Evolutionary conservation across 2,329 filamentous ascomycete species (phyloP).

Genomic region (Pyrenochaeta sp.): DNA sequence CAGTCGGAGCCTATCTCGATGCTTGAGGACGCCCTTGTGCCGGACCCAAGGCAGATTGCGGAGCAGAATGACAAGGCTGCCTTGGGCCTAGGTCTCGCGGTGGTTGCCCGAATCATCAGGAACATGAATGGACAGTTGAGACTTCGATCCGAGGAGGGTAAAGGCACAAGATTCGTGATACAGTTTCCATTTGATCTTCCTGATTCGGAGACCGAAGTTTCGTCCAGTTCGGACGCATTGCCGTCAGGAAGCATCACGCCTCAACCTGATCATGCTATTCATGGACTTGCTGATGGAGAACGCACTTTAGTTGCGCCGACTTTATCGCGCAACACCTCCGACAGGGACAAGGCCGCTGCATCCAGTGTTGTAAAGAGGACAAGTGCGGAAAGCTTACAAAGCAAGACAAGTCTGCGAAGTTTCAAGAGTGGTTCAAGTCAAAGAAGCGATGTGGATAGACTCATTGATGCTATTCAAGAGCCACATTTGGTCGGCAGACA

Average conservation of each 20-base stretch:
- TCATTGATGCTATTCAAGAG: conserved; percentile 76
- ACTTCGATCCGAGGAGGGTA: conserved; percentile 82
- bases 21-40: conserved; percentile 43
- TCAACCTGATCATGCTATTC: conserved; percentile 14
- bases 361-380: conserved; percentile 23
- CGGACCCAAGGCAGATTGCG: conserved; percentile 41
- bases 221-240: conserved; percentile 2
- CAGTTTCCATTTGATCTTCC: conserved; percentile 78
- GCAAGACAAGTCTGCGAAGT: conserved; percentile 60
- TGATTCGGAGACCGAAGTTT: conserved; percentile 35
- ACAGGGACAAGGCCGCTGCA: conserved; percentile 2
- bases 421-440: conserved; percentile 57
- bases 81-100: conserved; percentile 82
- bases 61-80: conserved; percentile 56
- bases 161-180: conserved; percentile 83
- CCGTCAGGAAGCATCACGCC: conserved; percentile 34
- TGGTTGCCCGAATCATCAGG: conserved; percentile 85
- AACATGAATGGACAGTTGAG: conserved; percentile 91
- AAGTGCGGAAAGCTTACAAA: conserved; percentile 58
- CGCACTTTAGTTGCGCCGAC: conserved; percentile 65
- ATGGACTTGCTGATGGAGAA: conserved; percentile 56
- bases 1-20: conserved; percentile 38
- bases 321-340: conserved; percentile 33
- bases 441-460: conserved; percentile 71
- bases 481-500: conserved; percentile 52